Evolutionary conservation across 2,329 filamentous ascomycete species (phyloP).

Genomic region (Pseudopithomyces maydicus): DNA sequence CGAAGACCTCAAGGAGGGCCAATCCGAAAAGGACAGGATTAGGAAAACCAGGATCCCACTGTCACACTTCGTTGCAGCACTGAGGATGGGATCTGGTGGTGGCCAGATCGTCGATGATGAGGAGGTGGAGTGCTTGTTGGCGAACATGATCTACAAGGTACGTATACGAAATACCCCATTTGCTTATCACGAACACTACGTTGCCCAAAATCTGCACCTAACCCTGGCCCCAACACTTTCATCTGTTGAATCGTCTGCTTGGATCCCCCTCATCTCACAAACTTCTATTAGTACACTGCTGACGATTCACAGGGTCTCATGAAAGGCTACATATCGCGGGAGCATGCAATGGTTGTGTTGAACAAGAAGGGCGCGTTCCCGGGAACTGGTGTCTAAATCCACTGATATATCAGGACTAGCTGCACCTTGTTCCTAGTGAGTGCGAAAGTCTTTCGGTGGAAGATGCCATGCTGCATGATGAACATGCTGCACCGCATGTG

Average conservation of each 20-base stretch:
- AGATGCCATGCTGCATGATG: no score
- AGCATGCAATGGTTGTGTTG: slow-evolving; percentile 86
- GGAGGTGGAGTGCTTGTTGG: slow-evolving; percentile 92
- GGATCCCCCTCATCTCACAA: slow-evolving; percentile 8
- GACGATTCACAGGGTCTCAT: slow-evolving; percentile 72
- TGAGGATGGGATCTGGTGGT: slow-evolving; percentile 67
- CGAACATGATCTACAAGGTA: slow-evolving; percentile 99
- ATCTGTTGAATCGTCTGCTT: slow-evolving; percentile 10
- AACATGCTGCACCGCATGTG: no score
- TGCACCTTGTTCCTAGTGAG: no score
- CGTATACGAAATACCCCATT: slow-evolving; percentile 25
- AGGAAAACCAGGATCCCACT: slow-evolving; percentile 78
- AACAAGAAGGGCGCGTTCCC: slow-evolving; percentile 95
- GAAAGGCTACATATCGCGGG: slow-evolving; percentile 97
- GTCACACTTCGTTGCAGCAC: slow-evolving; percentile 81
- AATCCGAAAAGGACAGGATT: slow-evolving; percentile 65
- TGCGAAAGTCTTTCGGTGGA: no score
- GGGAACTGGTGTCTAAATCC: slow-evolving; percentile 71
- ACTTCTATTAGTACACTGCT: slow-evolving; percentile 13
- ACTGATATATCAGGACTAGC: slow-evolving; percentile 19
- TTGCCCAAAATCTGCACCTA: slow-evolving; percentile 4
- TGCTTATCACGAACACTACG: slow-evolving; percentile 6
- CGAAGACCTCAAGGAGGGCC: slow-evolving; percentile 71
- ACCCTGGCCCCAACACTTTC: slow-evolving; percentile 16
- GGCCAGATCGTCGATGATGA: slow-evolving; percentile 75